Conservation (phyloP, 2,329 filamentous ascomycete genomes). For the Raffaelea albimanens region DNA sequence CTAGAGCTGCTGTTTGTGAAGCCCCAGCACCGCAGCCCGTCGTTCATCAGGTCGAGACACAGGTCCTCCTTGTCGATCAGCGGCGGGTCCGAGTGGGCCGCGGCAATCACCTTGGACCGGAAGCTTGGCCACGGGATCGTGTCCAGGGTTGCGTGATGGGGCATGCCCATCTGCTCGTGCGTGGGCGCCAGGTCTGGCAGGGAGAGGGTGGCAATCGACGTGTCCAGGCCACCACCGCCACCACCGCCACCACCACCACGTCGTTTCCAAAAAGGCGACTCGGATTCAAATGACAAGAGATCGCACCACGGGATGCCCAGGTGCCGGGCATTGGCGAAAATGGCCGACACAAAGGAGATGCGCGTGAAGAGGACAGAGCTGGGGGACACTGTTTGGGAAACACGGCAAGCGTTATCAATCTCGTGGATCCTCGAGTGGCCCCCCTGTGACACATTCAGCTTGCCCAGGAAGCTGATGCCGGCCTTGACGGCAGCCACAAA, state of each 20-base stretch:
- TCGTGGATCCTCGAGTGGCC: not conserved
- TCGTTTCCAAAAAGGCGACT: conserved; percentile 5
- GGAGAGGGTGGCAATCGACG: not conserved
- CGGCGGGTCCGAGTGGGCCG: conserved; percentile 4
- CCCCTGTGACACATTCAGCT: not conserved
- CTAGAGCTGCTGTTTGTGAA: not conserved
- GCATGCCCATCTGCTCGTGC: conserved; percentile 1
- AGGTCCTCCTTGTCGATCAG: conserved; percentile 6
- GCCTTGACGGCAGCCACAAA: not conserved
- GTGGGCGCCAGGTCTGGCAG: conserved; percentile 4
- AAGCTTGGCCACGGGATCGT: conserved; percentile 6
- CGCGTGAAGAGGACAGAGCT: not conserved
- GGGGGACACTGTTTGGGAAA: not conserved
- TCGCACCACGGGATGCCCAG: conserved; percentile 1
- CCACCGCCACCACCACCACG: no score
- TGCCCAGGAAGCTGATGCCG: conserved; percentile 1
- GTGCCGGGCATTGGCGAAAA: conserved; percentile 4
- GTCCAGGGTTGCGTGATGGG: conserved; percentile 7
- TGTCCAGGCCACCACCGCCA: not conserved
- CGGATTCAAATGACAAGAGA: conserved; percentile 1
- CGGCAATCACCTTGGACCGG: conserved; percentile 1
- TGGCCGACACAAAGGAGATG: conserved; percentile 5
- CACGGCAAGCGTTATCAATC: not conserved
- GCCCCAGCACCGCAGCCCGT: conserved; percentile 7
- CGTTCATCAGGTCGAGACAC: conserved; percentile 7